Evolutionary conservation across 805 yeast genomes (phyloP).

Genomic region (Myxozyma lipomycoides): DNA sequence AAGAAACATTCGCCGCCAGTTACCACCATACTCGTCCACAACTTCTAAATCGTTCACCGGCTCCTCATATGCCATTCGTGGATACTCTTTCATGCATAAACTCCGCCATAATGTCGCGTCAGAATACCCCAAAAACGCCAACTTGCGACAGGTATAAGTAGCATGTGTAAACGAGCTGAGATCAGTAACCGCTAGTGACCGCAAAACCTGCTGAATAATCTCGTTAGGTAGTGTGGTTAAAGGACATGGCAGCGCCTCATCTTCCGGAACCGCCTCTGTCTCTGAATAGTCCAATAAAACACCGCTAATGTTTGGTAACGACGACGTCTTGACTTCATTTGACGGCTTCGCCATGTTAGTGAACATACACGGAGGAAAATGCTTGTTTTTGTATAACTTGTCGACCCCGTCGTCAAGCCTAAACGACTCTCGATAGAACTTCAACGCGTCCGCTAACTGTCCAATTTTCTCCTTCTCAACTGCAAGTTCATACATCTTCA

Average conservation of each 20-base stretch:
- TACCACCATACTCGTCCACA: slow-evolving; percentile 9
- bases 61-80: slow-evolving; percentile 29
- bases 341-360: slow-evolving; percentile 20
- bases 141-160: slow-evolving; percentile 29
- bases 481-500: slow-evolving; percentile 64
- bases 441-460: slow-evolving; percentile 75
- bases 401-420: slow-evolving; percentile 58
- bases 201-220: slow-evolving; percentile 28
- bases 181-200: slow-evolving; percentile 30
- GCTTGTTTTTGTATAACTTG: slow-evolving; percentile 53
- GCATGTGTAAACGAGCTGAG: slow-evolving; percentile 30
- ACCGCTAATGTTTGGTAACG: slow-evolving; percentile 9
- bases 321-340: slow-evolving; percentile 14
- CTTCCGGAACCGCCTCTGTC: slow-evolving; percentile 22
- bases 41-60: slow-evolving; percentile 24
- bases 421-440: slow-evolving; percentile 66
- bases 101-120: slow-evolving; percentile 30
- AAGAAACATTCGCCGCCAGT: slow-evolving; percentile 50
- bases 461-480: slow-evolving; percentile 70
- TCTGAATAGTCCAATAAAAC: slow-evolving; percentile 15
- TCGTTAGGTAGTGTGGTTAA: slow-evolving; percentile 27
- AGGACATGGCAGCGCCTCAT: slow-evolving; percentile 17
- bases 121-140: slow-evolving; percentile 31
- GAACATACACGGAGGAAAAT: slow-evolving; percentile 28
- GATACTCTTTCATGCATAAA: slow-evolving; percentile 31